phyloP scores from a whole-genome alignment of 2,329 filamentous ascomycete species.

The Phyllosticta citrichinensis region DNA sequence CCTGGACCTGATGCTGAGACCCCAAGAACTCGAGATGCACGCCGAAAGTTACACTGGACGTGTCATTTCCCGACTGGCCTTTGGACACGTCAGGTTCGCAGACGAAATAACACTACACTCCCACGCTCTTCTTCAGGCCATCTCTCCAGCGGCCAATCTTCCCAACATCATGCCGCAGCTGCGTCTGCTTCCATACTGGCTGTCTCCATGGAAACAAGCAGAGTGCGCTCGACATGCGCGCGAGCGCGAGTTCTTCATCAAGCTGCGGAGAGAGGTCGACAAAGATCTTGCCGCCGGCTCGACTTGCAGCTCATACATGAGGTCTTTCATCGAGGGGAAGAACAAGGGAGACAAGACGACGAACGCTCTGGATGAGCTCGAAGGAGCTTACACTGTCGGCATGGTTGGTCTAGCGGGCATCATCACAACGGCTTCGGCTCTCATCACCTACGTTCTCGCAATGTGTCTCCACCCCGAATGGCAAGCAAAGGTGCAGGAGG shows the following conservation, averaged over 20 bases:
- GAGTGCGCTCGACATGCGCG: not conserved
- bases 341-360: not conserved
- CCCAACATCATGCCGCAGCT: conserved; percentile 9
- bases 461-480: conserved; percentile 13
- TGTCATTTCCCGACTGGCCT: not conserved
- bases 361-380: not conserved
- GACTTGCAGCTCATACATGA: conserved; percentile 3
- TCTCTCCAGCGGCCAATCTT: conserved; percentile 7
- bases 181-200: not conserved
- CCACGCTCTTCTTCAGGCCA: conserved; percentile 2
- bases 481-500: conserved; percentile 13
- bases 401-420: conserved; percentile 9
- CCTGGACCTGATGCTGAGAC: not conserved
- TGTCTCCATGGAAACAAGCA: conserved; percentile 8
- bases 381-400: conserved; percentile 6
- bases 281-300: not conserved
- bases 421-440: conserved; percentile 11
- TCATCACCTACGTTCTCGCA: conserved; percentile 16
- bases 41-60: conserved; percentile 7
- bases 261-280: not conserved
- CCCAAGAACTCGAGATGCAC: not conserved
- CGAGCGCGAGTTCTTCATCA: conserved; percentile 7
- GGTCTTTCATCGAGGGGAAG: not conserved
- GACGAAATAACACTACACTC: not conserved
- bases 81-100: not conserved